Conservation (phyloP, 129 eudicot species). For the Helianthus tuberosus region DNA sequence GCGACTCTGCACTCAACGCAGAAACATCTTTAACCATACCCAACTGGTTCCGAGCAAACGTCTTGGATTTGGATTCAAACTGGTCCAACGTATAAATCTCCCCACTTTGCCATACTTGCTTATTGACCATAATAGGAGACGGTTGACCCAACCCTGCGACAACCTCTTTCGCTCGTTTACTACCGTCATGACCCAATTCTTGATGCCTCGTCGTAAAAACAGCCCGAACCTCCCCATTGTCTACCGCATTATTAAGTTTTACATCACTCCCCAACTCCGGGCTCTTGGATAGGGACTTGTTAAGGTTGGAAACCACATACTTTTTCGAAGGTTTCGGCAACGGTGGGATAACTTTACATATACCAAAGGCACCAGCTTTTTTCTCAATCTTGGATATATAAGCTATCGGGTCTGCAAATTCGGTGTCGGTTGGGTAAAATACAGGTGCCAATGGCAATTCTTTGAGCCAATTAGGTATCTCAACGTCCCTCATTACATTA, state of each 20-base stretch:
- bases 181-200: constrained; percentile 62
- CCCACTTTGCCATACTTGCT: constrained; percentile 99
- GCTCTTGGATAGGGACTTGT: constrained; percentile 68
- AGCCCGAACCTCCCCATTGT: constrained; percentile 55
- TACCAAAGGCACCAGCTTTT: constrained; percentile 95
- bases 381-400: constrained; percentile 96
- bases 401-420: constrained; percentile 99
- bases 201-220: constrained; percentile 93
- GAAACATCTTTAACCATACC: constrained; percentile 65
- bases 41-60: constrained; percentile 62
- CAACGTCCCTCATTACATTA: constrained; percentile 68
- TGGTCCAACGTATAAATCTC: constrained; percentile 86
- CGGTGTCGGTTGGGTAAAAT: constrained; percentile 91
- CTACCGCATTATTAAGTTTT: constrained; percentile 15
- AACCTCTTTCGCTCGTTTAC: constrained; percentile 48
- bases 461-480: constrained; percentile 83
- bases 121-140: constrained; percentile 35
- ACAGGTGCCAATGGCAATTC: constrained; percentile 93
- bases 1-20: constrained; percentile 66
- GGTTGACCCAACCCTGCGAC: constrained; percentile 29
- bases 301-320: constrained; percentile 66
- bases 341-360: constrained; percentile 94
- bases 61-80: constrained; percentile 84
- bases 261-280: constrained; percentile 73
- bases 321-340: constrained; percentile 84